Base-by-base conservation (phyloP, 176 grass and related monocot species). In the Phoenix roebelenii region DNA sequence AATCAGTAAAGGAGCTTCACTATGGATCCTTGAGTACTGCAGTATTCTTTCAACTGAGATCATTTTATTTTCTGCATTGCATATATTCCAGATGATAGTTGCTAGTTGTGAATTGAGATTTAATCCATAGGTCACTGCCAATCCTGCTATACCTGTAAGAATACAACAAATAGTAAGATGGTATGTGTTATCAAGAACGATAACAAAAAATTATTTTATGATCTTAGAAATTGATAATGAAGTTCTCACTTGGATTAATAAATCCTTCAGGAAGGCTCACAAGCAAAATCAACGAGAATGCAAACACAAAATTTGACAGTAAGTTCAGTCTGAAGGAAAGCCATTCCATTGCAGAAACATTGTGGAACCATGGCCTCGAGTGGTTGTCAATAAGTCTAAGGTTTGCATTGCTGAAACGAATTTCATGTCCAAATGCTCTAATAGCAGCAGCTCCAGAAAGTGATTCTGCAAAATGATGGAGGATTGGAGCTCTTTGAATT, bases 31-130 rank as follows among this genome's bases (percentile, higher is more conserved):
- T 25, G 76, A 80, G 81, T 97, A 97, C 52, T 97, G 93, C 79
- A 91, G 58, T 82, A 97, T 91, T 80, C 93, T 91, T 79, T 97
- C 93, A 64, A 97, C 84, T 15, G 93, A 97, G 65, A 91, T 97
- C 81, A 97, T 97, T 85, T 88, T 97, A 76, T 97, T 97, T 72
- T 97, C 87, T 68, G 84, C 61, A 55, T 91, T 85, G 78, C 93
- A 97, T 60, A 85, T 83, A 71, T 97, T 91, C 93, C 93, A 97
- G 70, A 82, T 91, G 50, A 91, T 83, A 69, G 73, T 58, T 71
- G 87, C 71, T 63, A 88, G 20, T 77, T 97, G 93, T 50, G 75
- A 68, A 65, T 88, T 97, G 71, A 97, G 87, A 60, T 85, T 97
- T 69, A 97, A 76, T 63, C 85, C 92, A 73, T 91, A 97, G 70